Evolutionary conservation across 2,329 filamentous ascomycete species (phyloP).

Genomic region (Beauveria sp.): DNA sequence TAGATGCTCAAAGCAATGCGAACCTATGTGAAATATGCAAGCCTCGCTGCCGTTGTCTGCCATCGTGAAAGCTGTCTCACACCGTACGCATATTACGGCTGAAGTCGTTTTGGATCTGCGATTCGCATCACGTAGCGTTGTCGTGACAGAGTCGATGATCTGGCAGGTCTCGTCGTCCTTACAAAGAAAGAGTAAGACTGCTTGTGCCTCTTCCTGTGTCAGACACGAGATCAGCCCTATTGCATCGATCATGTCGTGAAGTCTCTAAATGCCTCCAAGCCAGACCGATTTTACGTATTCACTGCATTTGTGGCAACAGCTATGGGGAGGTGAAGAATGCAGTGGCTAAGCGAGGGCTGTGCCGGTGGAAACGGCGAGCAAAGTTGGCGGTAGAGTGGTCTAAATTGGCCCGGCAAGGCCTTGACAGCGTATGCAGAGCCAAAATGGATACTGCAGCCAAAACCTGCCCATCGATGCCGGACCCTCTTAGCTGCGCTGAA

Average conservation of each 20-base stretch:
- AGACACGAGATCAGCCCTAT: background rate
- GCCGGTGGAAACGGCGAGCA: no score
- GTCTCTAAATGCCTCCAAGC: background rate
- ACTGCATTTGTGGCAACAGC: no score
- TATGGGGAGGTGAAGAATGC: no score
- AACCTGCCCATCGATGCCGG: no score
- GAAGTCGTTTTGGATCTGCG: background rate
- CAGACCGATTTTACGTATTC: background rate
- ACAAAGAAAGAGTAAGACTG: background rate
- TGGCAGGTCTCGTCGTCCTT: background rate
- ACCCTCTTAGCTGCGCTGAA: no score
- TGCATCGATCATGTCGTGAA: background rate
- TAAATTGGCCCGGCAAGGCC: no score
- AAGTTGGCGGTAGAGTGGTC: no score
- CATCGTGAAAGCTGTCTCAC: background rate
- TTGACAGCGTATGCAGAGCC: no score
- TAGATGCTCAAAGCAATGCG: background rate
- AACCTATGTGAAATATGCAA: background rate
- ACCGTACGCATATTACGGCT: background rate
- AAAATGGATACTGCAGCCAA: no score
- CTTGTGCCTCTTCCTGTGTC: background rate
- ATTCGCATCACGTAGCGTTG: background rate
- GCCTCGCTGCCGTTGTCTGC: background rate
- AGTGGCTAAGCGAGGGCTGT: no score
- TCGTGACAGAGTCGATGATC: background rate